phyloP scores from a whole-genome alignment of 1,284 basidiomycete genomes.

The Boletellus deceptivus region DNA sequence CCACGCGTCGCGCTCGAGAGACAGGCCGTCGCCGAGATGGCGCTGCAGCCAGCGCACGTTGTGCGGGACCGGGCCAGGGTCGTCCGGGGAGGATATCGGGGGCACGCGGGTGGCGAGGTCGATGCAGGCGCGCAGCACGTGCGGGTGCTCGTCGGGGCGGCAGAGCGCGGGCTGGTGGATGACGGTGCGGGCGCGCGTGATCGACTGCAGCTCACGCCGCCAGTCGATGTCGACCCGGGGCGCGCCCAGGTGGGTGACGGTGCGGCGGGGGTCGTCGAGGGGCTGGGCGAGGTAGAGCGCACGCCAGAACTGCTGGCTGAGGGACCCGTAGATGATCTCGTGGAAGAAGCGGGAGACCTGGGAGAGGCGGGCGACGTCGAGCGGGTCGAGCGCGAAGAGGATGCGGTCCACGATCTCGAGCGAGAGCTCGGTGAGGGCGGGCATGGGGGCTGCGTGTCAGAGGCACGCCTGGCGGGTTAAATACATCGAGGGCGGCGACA shows the following conservation, averaged over 20 bases:
- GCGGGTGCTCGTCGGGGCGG: slow-evolving; percentile 41
- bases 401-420: slow-evolving; percentile 56
- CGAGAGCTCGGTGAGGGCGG: slow-evolving; percentile 41
- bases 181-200: slow-evolving; percentile 50
- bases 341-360: slow-evolving; percentile 48
- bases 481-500: too few species aligned
- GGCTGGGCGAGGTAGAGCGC: slow-evolving; percentile 55
- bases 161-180: slow-evolving; percentile 35
- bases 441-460: too few species aligned
- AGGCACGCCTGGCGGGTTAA: too few species aligned
- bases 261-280: slow-evolving; percentile 56
- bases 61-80: slow-evolving; percentile 37
- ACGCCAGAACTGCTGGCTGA: slow-evolving; percentile 56
- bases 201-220: slow-evolving; percentile 48
- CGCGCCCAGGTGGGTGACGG: slow-evolving; percentile 44
- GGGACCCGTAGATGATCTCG: slow-evolving; percentile 44
- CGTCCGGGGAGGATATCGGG: slow-evolving; percentile 33
- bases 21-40: slow-evolving; percentile 40
- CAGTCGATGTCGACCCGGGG: slow-evolving; percentile 45
- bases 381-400: slow-evolving; percentile 51
- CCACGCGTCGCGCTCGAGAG: slow-evolving; percentile 41
- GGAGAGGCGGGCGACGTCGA: slow-evolving; percentile 49
- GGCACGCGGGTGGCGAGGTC: slow-evolving; percentile 44
- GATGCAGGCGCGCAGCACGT: slow-evolving; percentile 47
- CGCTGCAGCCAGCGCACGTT: slow-evolving; percentile 54